Evolutionary conservation across 2,329 filamentous ascomycete genomes (phyloP).

Genomic region (Aspergillus sp.): DNA sequence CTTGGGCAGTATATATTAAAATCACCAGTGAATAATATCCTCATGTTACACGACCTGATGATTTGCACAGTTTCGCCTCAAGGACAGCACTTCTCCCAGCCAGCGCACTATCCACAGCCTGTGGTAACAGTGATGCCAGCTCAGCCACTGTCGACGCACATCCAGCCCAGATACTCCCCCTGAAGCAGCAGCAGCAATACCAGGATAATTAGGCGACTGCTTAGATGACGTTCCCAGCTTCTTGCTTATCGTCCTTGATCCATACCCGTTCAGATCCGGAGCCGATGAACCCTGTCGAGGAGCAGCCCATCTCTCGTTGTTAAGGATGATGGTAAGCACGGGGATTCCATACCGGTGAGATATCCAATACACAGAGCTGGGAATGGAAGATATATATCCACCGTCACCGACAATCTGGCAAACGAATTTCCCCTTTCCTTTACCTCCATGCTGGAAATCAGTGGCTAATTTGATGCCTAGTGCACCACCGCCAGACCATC

Average conservation of each 20-base stretch:
- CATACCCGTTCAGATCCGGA: slow-evolving; percentile 55
- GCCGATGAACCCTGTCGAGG: slow-evolving; percentile 56
- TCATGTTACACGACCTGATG: no score
- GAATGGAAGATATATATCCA: slow-evolving; percentile 60
- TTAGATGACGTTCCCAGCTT: slow-evolving; percentile 60
- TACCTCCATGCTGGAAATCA: slow-evolving; percentile 6
- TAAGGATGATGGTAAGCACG: slow-evolving; percentile 60
- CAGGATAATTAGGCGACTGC: slow-evolving; percentile 59
- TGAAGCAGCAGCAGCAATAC: slow-evolving; percentile 59
- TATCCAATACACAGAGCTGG: slow-evolving; percentile 64
- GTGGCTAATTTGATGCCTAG: slow-evolving; percentile 70
- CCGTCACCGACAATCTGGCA: slow-evolving; percentile 53
- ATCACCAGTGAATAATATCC: no score
- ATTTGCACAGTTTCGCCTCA: slow-evolving; percentile 46
- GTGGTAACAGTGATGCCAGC: slow-evolving; percentile 47
- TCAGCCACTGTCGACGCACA: slow-evolving; percentile 53
- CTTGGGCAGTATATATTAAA: no score
- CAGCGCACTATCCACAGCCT: slow-evolving; percentile 55
- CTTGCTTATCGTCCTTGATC: slow-evolving; percentile 52
- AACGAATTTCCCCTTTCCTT: slow-evolving; percentile 1
- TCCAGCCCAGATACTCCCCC: slow-evolving; percentile 47
- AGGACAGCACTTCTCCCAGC: slow-evolving; percentile 55
- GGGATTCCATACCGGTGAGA: slow-evolving; percentile 59
- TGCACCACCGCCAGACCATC: slow-evolving; percentile 73
- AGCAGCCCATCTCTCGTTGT: slow-evolving; percentile 61